Evolutionary conservation across 2,329 filamentous ascomycete genomes (phyloP), one percentile per base, ranked within the genome.

Genomic region (Scortechinia acanthostroma): DNA sequence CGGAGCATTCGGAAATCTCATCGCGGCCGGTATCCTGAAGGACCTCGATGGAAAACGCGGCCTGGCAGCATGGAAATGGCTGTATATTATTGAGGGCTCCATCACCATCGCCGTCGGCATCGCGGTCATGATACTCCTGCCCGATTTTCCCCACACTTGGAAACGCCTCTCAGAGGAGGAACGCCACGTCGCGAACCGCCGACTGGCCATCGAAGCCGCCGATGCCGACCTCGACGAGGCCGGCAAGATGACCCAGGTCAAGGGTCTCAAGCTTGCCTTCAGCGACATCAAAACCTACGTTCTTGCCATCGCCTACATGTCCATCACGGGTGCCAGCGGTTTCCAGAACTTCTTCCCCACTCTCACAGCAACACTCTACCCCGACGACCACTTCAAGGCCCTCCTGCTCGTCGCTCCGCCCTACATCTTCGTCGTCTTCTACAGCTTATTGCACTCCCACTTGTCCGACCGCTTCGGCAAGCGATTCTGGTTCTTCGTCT

Each of bases 281-380:
- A 59, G 58, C 0, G 73, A 76, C 48, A 60, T 66, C 16, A 74
- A 74, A 51, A 71, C 69, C 3, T 73, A 70, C 51, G 55, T 69
- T 3, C 53, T 73, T 10, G 67, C 69, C 3, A 47, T 73, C 22
- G 66, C 66, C 5, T 74, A 73, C 53, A 65, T 71, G 59, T 59
- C 63, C 48, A 70, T 72, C 46, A 71, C 66, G 2, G 70, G 68
- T 4, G 68, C 70, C 6, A 63, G 65, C 2, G 72, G 71, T 2
- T 74, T 77, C 54, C 72, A 76, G 46, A 74, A 76, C 57, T 80
- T 77, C 62, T 76, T 76, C 57, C 73, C 74, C 0, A 70, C 73
- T 0, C 64, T 70, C 50, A 76, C 63, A 25, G 55, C 49, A 51
- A 71, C 69, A 0, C 59, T 76, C 14, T n/a, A n/a, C n/a, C n/a